Evolutionary conservation across 306 rosid genomes (phyloP).

Genomic region (Cucurbita argyrosperma): DNA sequence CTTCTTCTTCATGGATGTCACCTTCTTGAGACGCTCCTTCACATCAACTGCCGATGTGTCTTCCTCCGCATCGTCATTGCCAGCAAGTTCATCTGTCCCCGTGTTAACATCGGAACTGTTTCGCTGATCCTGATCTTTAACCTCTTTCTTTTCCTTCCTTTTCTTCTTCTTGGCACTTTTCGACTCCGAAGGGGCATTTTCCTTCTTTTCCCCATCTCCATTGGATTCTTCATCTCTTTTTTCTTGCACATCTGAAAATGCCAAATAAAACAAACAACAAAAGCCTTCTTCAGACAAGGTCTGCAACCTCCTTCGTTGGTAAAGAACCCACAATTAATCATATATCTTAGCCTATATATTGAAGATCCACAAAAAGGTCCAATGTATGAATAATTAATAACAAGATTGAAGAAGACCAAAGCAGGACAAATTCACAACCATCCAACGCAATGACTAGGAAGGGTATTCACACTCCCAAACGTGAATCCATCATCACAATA

Average conservation of each 20-base stretch:
- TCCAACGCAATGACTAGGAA: background rate
- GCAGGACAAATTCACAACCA: background rate
- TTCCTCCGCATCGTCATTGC: conserved; percentile 38
- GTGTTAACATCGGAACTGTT: conserved; percentile 30
- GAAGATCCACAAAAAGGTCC: background rate
- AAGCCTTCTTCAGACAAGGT: background rate
- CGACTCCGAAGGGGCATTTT: conserved; percentile 31
- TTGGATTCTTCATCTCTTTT: conserved; percentile 31
- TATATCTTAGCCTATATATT: background rate
- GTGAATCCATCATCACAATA: background rate
- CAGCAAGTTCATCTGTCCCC: conserved; percentile 25
- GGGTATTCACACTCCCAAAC: background rate
- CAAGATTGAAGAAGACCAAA: background rate
- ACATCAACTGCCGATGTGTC: conserved; percentile 55
- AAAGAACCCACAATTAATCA: background rate
- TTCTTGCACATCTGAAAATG: conserved; percentile 36
- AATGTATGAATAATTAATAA: background rate
- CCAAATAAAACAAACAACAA: conserved; percentile 1
- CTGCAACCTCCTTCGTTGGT: background rate
- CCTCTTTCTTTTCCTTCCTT: conserved; percentile 87
- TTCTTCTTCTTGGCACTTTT: conserved; percentile 79
- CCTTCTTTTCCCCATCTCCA: conserved; percentile 65
- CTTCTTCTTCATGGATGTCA: conserved; percentile 64
- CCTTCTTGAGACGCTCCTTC: conserved; percentile 77
- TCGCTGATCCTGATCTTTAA: conserved; percentile 54